Conservation (phyloP, 805 yeast species). For the Yarrowia divulgata region DNA sequence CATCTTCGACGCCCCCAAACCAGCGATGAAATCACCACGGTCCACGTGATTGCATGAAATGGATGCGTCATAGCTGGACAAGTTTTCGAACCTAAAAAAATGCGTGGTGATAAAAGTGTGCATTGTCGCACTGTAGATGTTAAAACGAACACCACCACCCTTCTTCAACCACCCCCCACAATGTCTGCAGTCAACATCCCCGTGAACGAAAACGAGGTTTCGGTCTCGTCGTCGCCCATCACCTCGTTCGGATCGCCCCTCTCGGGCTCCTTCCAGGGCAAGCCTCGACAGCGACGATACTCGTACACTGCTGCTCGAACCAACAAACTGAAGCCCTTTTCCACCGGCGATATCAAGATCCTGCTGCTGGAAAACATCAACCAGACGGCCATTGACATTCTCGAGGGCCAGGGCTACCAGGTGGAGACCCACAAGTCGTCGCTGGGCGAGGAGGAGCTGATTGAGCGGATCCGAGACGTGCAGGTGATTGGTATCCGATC, state of each 20-base stretch:
- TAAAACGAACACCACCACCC: neutral
- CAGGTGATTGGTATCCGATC: conserved; percentile 99
- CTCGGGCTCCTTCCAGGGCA: conserved; percentile 38
- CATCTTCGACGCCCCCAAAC: too few species aligned
- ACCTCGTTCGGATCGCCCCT: conserved; percentile 31
- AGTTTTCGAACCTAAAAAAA: conserved; percentile 30
- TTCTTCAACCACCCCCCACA: neutral
- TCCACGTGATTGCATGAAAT: conserved; percentile 27
- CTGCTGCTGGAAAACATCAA: conserved; percentile 92
- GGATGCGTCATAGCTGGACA: conserved; percentile 25
- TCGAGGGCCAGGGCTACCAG: conserved; percentile 92
- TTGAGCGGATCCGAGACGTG: conserved; percentile 89
- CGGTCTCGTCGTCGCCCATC: conserved; percentile 37
- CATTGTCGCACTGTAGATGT: conserved; percentile 6
- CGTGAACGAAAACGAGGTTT: conserved; percentile 33
- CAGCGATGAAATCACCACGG: too few species aligned
- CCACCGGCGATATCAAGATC: conserved; percentile 93
- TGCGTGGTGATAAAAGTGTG: conserved; percentile 1
- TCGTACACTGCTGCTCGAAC: conserved; percentile 57
- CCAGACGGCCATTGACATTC: conserved; percentile 85
- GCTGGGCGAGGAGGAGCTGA: conserved; percentile 88
- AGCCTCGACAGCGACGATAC: conserved; percentile 43
- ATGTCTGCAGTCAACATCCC: conserved; percentile 38
- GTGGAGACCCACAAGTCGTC: conserved; percentile 92
- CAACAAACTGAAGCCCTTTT: conserved; percentile 78